These are phyloP conservation scores for Colletotrichum horii DNA, from an alignment of 2,329 filamentous ascomycete genomes.

Conservation along the genomic window DNA sequence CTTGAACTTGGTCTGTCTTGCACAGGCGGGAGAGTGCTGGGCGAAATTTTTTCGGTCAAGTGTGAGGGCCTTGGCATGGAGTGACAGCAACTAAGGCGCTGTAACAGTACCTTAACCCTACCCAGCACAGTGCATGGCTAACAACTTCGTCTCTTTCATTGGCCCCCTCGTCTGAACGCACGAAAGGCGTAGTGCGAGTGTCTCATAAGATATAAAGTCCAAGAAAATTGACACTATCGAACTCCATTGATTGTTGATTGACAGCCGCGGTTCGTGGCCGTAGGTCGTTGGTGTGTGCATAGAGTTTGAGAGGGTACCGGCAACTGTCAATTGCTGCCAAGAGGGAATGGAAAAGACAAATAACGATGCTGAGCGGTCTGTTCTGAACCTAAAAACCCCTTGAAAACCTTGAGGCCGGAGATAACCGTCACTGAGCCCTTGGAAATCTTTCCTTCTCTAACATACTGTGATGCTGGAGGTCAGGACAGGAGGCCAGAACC, in stretches of 20 bases:
- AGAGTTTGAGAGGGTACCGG: neutral
- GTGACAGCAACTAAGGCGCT: neutral
- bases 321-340: neutral
- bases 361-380: neutral
- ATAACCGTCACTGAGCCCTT: neutral
- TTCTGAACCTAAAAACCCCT: neutral
- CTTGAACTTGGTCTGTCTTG: neutral
- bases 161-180: too few species aligned
- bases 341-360: fast-evolving
- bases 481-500: neutral
- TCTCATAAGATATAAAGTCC: too few species aligned
- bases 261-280: too few species aligned
- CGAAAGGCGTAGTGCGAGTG: too few species aligned
- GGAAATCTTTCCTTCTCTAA: neutral
- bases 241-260: too few species aligned
- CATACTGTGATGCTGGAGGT: neutral
- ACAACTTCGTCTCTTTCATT: too few species aligned
- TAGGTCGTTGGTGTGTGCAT: neutral
- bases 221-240: too few species aligned
- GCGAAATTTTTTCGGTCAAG: too few species aligned
- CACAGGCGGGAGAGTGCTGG: neutral
- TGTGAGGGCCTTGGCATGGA: neutral
- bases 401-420: neutral
- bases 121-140: neutral
- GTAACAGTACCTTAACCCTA: neutral